Conservation (phyloP, 2,329 filamentous ascomycete genomes). For the Phyllosticta ampelicida region DNA sequence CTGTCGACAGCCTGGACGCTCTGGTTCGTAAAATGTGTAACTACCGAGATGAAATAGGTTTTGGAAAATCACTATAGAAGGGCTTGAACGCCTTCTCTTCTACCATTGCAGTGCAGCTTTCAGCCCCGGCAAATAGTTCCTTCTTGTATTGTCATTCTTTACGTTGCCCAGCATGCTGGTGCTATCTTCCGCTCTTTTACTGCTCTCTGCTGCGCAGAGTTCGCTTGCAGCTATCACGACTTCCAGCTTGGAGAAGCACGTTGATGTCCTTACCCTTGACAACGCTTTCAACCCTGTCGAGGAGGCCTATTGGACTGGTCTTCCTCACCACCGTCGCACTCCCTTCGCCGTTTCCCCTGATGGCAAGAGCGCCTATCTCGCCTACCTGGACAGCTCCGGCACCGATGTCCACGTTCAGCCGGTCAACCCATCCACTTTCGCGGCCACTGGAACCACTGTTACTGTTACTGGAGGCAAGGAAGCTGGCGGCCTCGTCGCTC, state of each 20-base stretch:
- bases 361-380: constrained; percentile 48
- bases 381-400: constrained; percentile 47
- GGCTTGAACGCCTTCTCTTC: background rate
- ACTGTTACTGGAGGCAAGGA: constrained; percentile 47
- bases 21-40: background rate
- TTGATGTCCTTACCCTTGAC: constrained; percentile 37
- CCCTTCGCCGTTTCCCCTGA: constrained; percentile 52
- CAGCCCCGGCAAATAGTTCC: background rate
- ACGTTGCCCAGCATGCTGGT: constrained; percentile 19
- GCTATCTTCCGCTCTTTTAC: constrained; percentile 23
- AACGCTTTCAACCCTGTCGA: constrained; percentile 47
- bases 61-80: background rate
- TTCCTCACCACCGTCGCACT: constrained; percentile 51
- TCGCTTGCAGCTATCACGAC: constrained; percentile 29
- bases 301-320: constrained; percentile 50
- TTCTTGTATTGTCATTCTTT: constrained; percentile 14
- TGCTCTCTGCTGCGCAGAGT: constrained; percentile 22
- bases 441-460: constrained; percentile 41
- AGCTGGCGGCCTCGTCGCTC: constrained; percentile 48
- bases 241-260: constrained; percentile 31
- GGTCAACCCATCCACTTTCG: constrained; percentile 45
- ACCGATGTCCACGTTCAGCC: constrained; percentile 48
- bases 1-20: background rate
- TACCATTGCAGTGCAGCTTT: background rate
- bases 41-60: background rate